phyloP scores from a whole-genome alignment of 805 yeast species.

The Grigorovia jiainica region DNA sequence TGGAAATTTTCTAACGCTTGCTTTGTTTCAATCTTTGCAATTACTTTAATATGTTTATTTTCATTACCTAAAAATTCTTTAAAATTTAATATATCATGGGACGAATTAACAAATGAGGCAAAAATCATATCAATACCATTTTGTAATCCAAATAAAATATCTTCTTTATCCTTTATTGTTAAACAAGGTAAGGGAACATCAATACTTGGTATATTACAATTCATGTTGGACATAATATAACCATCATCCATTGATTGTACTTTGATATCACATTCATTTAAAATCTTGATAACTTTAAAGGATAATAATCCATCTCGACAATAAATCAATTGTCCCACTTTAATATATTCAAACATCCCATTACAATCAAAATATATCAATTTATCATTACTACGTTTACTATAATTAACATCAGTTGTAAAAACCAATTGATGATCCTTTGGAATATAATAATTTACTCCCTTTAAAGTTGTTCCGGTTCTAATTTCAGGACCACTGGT shows the following conservation, averaged over 20 bases:
- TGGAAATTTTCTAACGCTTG: conserved; percentile 99
- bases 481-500: conserved; percentile 99
- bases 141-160: conserved; percentile 89
- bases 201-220: conserved; percentile 97
- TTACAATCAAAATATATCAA: conserved; percentile 87
- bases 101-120: conserved; percentile 96
- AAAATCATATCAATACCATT: conserved; percentile 96
- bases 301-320: conserved; percentile 97
- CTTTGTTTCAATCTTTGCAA: conserved; percentile 96
- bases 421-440: conserved; percentile 85
- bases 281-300: conserved; percentile 78
- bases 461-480: conserved; percentile 86
- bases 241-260: conserved; percentile 90
- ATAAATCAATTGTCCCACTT: conserved; percentile 80
- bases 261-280: conserved; percentile 70
- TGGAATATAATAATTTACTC: conserved; percentile 69
- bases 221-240: conserved; percentile 93
- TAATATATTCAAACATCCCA: conserved; percentile 91
- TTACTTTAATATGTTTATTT: conserved; percentile 91
- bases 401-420: conserved; percentile 78
- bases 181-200: conserved; percentile 98
- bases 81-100: conserved; percentile 78
- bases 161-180: conserved; percentile 90
- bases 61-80: conserved; percentile 93
- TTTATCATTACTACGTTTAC: conserved; percentile 61